Evolutionary conservation across 2,329 filamentous ascomycete species (phyloP), one percentile per base, ranked within the genome.

Genomic region (Aureobasidium sp.): DNA sequence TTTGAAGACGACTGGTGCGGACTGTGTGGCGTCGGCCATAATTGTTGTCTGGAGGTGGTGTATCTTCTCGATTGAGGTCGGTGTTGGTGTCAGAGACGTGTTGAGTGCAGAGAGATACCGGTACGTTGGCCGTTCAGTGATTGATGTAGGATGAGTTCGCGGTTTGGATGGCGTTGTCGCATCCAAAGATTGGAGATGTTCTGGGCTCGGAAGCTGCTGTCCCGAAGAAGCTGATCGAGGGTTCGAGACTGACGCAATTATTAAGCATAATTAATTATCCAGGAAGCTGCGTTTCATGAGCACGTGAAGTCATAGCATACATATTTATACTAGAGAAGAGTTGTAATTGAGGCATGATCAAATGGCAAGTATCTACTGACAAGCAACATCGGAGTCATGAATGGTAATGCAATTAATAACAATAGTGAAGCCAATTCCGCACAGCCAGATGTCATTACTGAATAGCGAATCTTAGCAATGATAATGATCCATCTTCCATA

Each of bases 1-100:
- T 75, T 96, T 97, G 82, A 97, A 97, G 57, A 89, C 74, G 14
- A 87, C 82, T 3, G 68, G 67, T 5, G 66, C 68, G 1, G 57
- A 5, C 25, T 36, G 8, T 4, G 57, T 50, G 44, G 57, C 57
- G 65, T 74, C 71, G 54, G 72, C 67, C 70, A 72, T 72, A 62
- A n/a, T 8, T 21, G 45, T 29, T 50, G 21, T 11, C 27, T 5
- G 27, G 13, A 34, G n/a, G 2, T 21, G 47, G 9, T 50, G 29
- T 8, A 9, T 21, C 21, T 21, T 21, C 21, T 21, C 21, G 21
- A 21, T 29, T 21, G 34, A 11, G n/a, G 14, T 34, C 32, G 48
- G 25, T n/a, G 14, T 11, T 2, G 14, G 10, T 32, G 6, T 29
- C 13, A 47, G 44, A 30, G 16, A 9, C 27, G 45, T 48, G 45